Conservation (phyloP, 176 grass and related monocot species). For the Cocos nucifera region DNA sequence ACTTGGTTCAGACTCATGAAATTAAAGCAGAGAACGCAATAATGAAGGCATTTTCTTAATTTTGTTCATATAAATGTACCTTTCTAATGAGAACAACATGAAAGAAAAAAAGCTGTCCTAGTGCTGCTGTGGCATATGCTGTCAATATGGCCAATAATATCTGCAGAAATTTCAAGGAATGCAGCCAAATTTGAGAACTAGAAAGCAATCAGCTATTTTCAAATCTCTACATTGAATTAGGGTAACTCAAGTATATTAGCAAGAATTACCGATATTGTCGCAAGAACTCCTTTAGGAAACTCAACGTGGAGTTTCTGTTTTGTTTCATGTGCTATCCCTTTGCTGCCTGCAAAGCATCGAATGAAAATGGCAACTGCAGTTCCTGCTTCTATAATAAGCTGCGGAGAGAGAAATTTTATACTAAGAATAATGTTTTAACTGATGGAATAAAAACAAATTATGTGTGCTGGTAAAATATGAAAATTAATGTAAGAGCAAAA, state of each 20-base stretch:
- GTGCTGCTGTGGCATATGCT: constrained; percentile 60
- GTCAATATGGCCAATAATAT: constrained; percentile 66
- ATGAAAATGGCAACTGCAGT: constrained; percentile 65
- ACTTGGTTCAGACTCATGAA: too few relatives aligned
- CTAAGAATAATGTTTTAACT: too few relatives aligned
- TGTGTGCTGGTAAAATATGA: too few relatives aligned
- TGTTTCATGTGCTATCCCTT: constrained; percentile 53
- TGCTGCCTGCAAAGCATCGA: constrained; percentile 58
- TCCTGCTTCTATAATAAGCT: constrained; percentile 77
- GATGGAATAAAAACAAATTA: too few relatives aligned
- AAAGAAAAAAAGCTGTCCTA: constrained; percentile 94
- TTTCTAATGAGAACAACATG: constrained; percentile 92
- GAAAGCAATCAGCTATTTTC: too few relatives aligned
- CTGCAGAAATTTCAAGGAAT: constrained; percentile 22
- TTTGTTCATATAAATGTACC: constrained; percentile 23
- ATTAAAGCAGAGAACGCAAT: too few relatives aligned
- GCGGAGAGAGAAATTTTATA: background rate
- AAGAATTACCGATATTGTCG: constrained; percentile 56
- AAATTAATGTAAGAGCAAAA: too few relatives aligned
- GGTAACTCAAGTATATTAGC: too few relatives aligned
- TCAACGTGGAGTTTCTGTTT: constrained; percentile 55
- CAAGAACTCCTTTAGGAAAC: constrained; percentile 82
- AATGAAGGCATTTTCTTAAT: too few relatives aligned
- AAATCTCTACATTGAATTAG: too few relatives aligned
- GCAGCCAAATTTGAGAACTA: too few relatives aligned